Conservation (phyloP, 1,284 basidiomycete genomes). For the Volvariella volvacea region DNA sequence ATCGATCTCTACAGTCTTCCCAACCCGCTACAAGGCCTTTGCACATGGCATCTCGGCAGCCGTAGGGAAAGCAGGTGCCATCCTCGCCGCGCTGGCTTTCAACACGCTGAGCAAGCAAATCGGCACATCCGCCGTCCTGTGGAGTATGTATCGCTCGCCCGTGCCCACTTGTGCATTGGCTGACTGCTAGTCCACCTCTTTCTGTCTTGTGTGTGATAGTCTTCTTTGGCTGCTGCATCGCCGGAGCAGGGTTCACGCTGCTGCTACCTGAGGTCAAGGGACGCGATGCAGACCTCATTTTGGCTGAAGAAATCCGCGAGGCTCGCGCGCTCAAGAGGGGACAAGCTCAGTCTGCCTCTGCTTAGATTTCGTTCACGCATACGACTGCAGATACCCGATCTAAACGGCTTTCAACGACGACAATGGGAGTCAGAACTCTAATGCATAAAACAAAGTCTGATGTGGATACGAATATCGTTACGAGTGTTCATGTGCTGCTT, state of each 20-base stretch:
- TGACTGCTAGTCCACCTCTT: conserved; percentile 6
- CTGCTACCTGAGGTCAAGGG: conserved; percentile 76
- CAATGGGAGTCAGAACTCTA: too few species aligned
- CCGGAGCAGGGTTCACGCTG: conserved; percentile 59
- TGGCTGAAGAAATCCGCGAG: conserved; percentile 45
- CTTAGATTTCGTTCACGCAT: too few species aligned
- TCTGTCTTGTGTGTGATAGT: conserved; percentile 25
- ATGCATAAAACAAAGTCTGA: too few species aligned
- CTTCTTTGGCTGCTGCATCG: conserved; percentile 54
- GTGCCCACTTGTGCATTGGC: conserved; percentile 9
- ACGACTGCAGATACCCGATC: too few species aligned
- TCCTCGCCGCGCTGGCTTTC: conserved; percentile 78
- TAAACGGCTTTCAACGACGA: too few species aligned
- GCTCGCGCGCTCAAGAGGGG: conserved; percentile 14
- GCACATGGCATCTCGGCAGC: conserved; percentile 82
- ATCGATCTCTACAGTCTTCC: conserved; percentile 51
- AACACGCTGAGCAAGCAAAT: conserved; percentile 60
- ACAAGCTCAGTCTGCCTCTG: too few species aligned
- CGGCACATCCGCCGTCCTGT: conserved; percentile 54
- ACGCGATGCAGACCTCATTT: conserved; percentile 63
- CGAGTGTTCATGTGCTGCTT: too few species aligned
- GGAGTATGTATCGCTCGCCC: conserved; percentile 44
- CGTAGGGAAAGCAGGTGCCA: conserved; percentile 74
- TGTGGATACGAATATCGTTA: too few species aligned
- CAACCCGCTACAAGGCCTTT: conserved; percentile 74